Percentiles rank a stretch among this genome's conserved stretches.
Conservation (phyloP, 306 rosid genomes). For the Gleditsia sinensis region DNA sequence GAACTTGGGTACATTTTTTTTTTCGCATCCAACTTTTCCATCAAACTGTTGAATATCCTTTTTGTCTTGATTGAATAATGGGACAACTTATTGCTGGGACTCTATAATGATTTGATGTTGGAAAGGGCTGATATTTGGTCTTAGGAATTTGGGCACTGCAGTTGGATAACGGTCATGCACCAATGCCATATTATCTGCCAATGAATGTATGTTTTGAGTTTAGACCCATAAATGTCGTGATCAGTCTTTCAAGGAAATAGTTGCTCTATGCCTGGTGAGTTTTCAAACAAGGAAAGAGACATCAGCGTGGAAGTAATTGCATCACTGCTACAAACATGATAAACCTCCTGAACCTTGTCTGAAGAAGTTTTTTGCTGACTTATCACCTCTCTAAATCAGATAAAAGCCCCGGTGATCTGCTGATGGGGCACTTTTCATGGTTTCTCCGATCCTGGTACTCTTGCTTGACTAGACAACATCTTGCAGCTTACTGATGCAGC, state of each 20-base stretch:
- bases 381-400: conserved; percentile 59
- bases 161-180: not conserved
- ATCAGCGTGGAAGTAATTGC: conserved; percentile 53
- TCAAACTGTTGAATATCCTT: not conserved
- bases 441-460: conserved; percentile 24
- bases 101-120: not conserved
- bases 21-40: not conserved
- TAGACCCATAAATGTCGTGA: conserved; percentile 37
- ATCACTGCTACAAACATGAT: conserved; percentile 62
- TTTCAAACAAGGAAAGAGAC: conserved; percentile 71
- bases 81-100: not conserved
- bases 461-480: not conserved
- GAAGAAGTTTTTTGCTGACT: conserved; percentile 57
- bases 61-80: not conserved
- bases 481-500: conserved; percentile 67
- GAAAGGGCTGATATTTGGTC: not conserved
- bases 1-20: not conserved
- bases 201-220: not conserved
- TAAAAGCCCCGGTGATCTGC: conserved; percentile 60
- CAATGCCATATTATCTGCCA: not conserved
- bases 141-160: not conserved
- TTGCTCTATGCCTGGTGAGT: conserved; percentile 67
- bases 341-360: conserved; percentile 57
- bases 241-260: conserved; percentile 72
- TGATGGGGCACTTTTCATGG: conserved; percentile 5